Percentiles rank a stretch among this genome's conserved stretches.
phyloP scores from a whole-genome alignment of 2,329 filamentous ascomycete genomes.

The Clathrospora elynae region DNA sequence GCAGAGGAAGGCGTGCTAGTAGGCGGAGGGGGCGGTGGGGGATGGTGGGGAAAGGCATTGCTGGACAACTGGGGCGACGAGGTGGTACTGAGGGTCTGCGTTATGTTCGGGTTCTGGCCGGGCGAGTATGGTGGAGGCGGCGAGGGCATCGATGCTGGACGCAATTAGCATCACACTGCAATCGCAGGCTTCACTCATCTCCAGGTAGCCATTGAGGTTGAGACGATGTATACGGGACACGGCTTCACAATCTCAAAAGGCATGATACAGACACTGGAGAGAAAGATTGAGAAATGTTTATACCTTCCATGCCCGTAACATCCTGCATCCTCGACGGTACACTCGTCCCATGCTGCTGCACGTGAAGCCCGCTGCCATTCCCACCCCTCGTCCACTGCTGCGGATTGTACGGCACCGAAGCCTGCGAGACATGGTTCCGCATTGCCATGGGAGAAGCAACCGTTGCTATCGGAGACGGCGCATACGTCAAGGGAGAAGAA shows the following conservation, averaged over 20 bases:
- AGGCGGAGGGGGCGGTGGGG: conserved; percentile 31
- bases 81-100: conserved; percentile 35
- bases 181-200: conserved; percentile 1
- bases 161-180: conserved; percentile 23
- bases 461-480: conserved; percentile 36
- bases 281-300: conserved; percentile 18
- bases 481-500: conserved; percentile 42
- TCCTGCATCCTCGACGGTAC: conserved; percentile 44
- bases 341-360: conserved; percentile 40
- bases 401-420: conserved; percentile 54
- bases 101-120: conserved; percentile 47
- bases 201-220: too few relatives aligned
- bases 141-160: conserved; percentile 54
- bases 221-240: too few relatives aligned
- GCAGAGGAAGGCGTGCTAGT: conserved; percentile 36
- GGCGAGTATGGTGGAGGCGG: conserved; percentile 58
- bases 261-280: too few relatives aligned
- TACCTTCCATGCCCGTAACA: conserved; percentile 57
- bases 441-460: conserved; percentile 46
- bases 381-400: conserved; percentile 55
- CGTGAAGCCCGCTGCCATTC: conserved; percentile 46
- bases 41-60: conserved; percentile 46
- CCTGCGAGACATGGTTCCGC: conserved; percentile 30
- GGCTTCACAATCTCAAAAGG: too few relatives aligned
- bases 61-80: conserved; percentile 48